Evolutionary conservation across 768 basidiomycete species (phyloP).

Genomic region (Lactifluus subvellereus): DNA sequence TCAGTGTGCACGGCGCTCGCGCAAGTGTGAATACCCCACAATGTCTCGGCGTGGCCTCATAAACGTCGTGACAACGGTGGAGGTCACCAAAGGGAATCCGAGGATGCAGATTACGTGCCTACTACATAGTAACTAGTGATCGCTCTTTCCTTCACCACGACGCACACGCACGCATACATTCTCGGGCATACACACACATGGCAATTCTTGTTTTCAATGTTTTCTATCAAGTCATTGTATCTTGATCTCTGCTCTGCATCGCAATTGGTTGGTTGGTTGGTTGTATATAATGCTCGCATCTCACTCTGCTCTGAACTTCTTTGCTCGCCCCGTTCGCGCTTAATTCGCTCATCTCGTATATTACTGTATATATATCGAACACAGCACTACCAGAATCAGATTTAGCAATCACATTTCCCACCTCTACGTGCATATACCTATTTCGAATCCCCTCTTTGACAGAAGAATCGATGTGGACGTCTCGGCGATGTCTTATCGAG

Average conservation of each 20-base stretch:
- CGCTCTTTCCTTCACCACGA: neutral
- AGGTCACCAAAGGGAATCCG: constrained; percentile 10
- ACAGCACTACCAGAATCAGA: neutral
- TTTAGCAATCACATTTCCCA: constrained; percentile 7
- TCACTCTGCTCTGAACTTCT: neutral
- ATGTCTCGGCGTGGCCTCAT: constrained; percentile 25
- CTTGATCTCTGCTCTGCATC: neutral
- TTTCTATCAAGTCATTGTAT: neutral
- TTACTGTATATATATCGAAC: constrained; percentile 13
- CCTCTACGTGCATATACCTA: constrained; percentile 2
- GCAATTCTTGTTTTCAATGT: neutral
- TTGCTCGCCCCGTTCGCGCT: neutral
- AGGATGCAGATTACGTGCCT: constrained; percentile 19
- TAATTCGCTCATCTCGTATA: constrained; percentile 11
- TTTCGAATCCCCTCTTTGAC: neutral
- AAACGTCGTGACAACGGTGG: constrained; percentile 21
- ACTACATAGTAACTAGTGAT: constrained; percentile 6
- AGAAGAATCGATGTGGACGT: neutral
- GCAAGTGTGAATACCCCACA: constrained; percentile 25
- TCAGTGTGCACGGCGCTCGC: constrained; percentile 23
- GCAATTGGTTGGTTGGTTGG: constrained; percentile 3
- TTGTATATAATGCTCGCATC: constrained; percentile 16
- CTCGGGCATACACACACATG: neutral
- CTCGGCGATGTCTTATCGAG: neutral
- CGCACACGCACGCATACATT: neutral